Evolutionary conservation across 441 rosid genomes (phyloP).

Genomic region (Euphorbia celastroides): DNA sequence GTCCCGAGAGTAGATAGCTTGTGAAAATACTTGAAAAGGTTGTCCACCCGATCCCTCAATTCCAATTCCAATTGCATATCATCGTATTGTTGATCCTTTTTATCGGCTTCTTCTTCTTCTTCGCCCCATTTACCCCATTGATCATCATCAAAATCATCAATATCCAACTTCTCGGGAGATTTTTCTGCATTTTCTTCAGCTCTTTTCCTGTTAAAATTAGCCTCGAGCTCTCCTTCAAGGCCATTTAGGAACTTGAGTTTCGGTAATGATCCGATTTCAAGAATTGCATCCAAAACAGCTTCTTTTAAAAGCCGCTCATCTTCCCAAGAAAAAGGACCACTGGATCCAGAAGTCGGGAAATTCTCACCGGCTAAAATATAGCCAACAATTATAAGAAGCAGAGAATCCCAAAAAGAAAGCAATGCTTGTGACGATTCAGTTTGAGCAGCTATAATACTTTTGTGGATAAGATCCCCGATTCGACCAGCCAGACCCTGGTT

Average conservation of each 20-base stretch:
- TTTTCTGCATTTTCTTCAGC: conserved; percentile 38
- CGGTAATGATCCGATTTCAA: conserved; percentile 62
- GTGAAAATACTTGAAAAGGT: conserved; percentile 69
- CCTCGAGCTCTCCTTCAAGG: conserved; percentile 63
- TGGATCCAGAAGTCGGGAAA: conserved; percentile 85
- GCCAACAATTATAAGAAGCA: conserved; percentile 69
- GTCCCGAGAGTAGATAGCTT: conserved; percentile 61
- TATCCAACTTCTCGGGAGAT: conserved; percentile 41
- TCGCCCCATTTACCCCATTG: conserved; percentile 97
- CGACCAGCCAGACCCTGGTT: conserved; percentile 91
- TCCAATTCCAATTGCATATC: conserved; percentile 86
- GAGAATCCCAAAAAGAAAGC: conserved; percentile 64
- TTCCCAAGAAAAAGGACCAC: conserved; percentile 96
- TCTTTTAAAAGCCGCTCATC: conserved; percentile 92
- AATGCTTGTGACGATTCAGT: conserved; percentile 40
- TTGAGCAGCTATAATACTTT: conserved; percentile 50
- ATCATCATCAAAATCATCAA: conserved; percentile 90
- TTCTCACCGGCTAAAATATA: conserved; percentile 90
- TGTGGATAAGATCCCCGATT: conserved; percentile 80
- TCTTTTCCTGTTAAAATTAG: conserved; percentile 41
- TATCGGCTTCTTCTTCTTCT: conserved; percentile 54
- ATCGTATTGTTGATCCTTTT: conserved; percentile 45
- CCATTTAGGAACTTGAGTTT: conserved; percentile 72
- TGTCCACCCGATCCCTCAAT: conserved; percentile 79
- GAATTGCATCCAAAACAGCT: conserved; percentile 67